phyloP scores from a whole-genome alignment of 495 filamentous ascomycete species.

The Neurospora sp. region DNA sequence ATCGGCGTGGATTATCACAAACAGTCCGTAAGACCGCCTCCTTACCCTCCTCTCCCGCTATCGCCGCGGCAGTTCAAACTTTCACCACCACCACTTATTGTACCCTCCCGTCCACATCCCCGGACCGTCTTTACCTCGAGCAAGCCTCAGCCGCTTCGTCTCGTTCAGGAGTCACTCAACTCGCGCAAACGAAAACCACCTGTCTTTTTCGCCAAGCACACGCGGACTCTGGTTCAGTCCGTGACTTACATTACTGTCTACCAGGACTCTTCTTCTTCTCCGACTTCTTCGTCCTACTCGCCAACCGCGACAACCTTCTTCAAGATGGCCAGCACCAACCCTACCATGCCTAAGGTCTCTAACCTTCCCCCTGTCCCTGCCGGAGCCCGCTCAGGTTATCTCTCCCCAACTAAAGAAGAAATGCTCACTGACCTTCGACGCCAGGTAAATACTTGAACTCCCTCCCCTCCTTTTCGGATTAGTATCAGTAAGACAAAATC shows the following conservation, averaged over 20 bases:
- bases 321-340: conserved; percentile 18
- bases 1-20: not conserved
- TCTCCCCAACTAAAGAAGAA: conserved; percentile 11
- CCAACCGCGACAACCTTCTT: not conserved
- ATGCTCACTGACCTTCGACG: conserved; percentile 16
- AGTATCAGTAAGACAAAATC: not conserved
- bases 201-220: conserved; percentile 18
- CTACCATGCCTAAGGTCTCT: conserved; percentile 22
- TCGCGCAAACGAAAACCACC: conserved; percentile 11
- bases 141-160: conserved; percentile 17
- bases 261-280: conserved; percentile 29
- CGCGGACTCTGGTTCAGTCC: conserved; percentile 16
- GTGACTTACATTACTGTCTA: conserved; percentile 38
- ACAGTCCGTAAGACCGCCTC: not conserved
- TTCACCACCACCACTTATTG: not conserved
- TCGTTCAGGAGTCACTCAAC: conserved; percentile 13
- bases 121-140: conserved; percentile 12
- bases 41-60: not conserved
- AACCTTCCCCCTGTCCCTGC: conserved; percentile 7
- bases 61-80: not conserved
- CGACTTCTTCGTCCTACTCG: not conserved
- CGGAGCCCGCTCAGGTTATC: conserved; percentile 1
- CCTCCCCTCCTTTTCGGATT: no score
- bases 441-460: conserved; percentile 13
- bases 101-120: not conserved